Conservation (phyloP, 352 stramenopile species). For the Globisporangium parvum region DNA sequence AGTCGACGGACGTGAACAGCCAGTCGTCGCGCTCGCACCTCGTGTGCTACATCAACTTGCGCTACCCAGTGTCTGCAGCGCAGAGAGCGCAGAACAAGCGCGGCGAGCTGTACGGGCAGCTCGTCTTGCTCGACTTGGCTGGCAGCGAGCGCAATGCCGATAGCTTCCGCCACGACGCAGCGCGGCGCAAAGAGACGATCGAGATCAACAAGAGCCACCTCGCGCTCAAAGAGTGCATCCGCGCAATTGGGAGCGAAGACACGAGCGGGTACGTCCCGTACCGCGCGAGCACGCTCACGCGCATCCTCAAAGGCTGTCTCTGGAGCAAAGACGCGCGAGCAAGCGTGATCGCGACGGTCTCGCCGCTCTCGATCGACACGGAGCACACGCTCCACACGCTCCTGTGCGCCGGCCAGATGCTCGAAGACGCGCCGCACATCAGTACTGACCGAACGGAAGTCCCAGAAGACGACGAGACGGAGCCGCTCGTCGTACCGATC, state of each 20-base stretch:
- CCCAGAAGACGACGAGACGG: too few species aligned
- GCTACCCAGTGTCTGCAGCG: conserved; percentile 13
- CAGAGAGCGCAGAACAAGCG: conserved; percentile 72
- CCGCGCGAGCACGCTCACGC: conserved; percentile 61
- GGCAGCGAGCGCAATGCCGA: too few species aligned
- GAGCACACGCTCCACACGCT: too few species aligned
- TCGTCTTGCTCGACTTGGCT: too few species aligned
- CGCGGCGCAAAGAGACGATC: too few species aligned
- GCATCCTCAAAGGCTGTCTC: conserved; percentile 67
- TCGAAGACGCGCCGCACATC: too few species aligned
- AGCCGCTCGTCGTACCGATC: too few species aligned
- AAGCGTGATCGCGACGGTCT: conserved; percentile 73
- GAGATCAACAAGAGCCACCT: conserved; percentile 82
- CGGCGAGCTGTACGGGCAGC: too few species aligned
- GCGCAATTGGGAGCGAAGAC: conserved; percentile 56
- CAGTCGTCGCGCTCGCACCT: conserved; percentile 70
- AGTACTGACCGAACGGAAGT: too few species aligned
- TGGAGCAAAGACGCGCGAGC: conserved; percentile 55
- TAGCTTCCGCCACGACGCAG: too few species aligned
- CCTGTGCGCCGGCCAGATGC: too few species aligned
- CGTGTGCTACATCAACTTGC: conserved; percentile 60
- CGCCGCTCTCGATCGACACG: too few species aligned
- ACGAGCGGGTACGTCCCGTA: conserved; percentile 59
- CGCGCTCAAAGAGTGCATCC: conserved; percentile 79
- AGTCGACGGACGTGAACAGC: conserved; percentile 74